These are phyloP conservation scores for Scedosporium dehoogii DNA, from an alignment of 2,329 filamentous ascomycete genomes.

Conservation along the genomic window DNA sequence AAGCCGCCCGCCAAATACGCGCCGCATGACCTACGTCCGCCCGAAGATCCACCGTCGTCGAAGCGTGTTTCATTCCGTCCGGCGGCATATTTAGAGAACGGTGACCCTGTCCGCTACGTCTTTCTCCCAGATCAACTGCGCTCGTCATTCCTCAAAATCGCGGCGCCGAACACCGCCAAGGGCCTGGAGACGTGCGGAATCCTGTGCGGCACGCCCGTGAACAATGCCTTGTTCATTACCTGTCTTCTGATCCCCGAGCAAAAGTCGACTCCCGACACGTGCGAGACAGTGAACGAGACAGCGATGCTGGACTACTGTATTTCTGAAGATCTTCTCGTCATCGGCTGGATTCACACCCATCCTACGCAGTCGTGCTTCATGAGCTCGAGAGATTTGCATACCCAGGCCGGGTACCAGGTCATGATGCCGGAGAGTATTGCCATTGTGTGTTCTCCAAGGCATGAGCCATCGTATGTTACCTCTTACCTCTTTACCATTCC, in stretches of 20 bases:
- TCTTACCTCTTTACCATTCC: not conserved
- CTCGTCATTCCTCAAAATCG: conserved; percentile 62
- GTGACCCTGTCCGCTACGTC: conserved; percentile 73
- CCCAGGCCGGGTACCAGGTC: conserved; percentile 86
- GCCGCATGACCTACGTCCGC: conserved; percentile 6
- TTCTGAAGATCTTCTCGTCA: conserved; percentile 68
- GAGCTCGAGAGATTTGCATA: conserved; percentile 89
- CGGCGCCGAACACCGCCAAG: conserved; percentile 62
- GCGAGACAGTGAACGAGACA: conserved; percentile 82
- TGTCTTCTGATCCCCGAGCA: conserved; percentile 87
- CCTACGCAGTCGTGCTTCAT: conserved; percentile 96
- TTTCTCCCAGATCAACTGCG: conserved; percentile 76
- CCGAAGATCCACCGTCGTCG: conserved; percentile 4
- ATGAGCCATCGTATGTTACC: conserved; percentile 57
- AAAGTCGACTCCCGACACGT: conserved; percentile 81
- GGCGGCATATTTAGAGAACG: conserved; percentile 82
- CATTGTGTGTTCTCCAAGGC: conserved; percentile 86
- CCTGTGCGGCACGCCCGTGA: conserved; percentile 79
- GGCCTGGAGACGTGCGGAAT: conserved; percentile 95
- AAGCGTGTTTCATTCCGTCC: conserved; percentile 69
- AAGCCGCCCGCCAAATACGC: conserved; percentile 13
- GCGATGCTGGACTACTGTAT: conserved; percentile 85
- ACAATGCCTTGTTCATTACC: conserved; percentile 87
- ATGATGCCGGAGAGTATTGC: conserved; percentile 96
- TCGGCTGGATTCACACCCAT: conserved; percentile 98